Evolutionary conservation across 2,329 filamentous ascomycete species (phyloP).

Genomic region (Fusarium protoensiforme): DNA sequence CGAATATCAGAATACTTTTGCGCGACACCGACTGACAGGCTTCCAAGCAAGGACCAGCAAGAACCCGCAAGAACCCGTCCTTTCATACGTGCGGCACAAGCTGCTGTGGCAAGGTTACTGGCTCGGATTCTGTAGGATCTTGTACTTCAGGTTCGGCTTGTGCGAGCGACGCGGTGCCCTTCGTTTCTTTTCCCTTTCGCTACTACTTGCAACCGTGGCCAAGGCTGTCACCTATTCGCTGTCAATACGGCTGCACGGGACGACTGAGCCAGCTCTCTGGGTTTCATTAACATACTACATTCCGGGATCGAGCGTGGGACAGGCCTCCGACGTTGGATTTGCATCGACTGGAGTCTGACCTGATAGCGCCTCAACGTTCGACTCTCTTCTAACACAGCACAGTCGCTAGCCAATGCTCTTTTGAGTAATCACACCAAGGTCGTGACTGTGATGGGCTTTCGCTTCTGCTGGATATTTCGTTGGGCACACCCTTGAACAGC

Average conservation of each 20-base stretch:
- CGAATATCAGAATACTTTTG: not conserved
- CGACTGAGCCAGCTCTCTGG: slow-evolving; percentile 24
- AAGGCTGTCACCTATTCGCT: slow-evolving; percentile 26
- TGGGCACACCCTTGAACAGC: not conserved
- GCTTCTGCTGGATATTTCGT: not conserved
- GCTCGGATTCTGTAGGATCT: slow-evolving; percentile 11
- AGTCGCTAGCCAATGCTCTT: not conserved
- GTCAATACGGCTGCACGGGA: slow-evolving; percentile 27
- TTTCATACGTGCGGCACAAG: not conserved
- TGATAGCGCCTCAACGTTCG: not conserved
- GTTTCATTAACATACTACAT: slow-evolving; percentile 8
- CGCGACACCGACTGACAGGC: not conserved
- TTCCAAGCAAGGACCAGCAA: not conserved
- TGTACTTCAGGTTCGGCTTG: slow-evolving; percentile 22
- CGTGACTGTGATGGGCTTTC: not conserved
- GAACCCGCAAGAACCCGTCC: not conserved
- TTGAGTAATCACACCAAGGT: not conserved
- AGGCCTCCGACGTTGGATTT: not conserved
- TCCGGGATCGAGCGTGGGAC: not conserved
- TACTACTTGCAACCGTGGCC: slow-evolving; percentile 24
- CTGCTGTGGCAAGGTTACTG: not conserved
- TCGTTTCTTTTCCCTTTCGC: slow-evolving; percentile 35
- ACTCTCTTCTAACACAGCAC: not conserved
- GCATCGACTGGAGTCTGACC: not conserved
- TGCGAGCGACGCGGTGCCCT: slow-evolving; percentile 18